Evolutionary conservation across 1,284 basidiomycete genomes (phyloP).

Genomic region (Xanthoconium separans): DNA sequence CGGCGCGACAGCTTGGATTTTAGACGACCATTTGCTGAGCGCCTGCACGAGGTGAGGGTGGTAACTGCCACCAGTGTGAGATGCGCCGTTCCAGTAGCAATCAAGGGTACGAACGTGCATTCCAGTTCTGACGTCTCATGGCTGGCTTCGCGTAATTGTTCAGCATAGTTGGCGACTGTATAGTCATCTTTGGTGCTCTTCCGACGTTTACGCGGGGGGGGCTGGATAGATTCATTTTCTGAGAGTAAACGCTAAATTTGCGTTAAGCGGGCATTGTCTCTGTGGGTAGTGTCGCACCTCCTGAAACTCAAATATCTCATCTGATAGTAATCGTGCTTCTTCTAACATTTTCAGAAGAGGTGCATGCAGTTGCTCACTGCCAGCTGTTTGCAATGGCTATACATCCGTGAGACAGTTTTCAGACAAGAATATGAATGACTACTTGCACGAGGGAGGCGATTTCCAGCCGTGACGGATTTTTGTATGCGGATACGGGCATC

Average conservation of each 20-base stretch:
- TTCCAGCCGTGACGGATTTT: slow-evolving; percentile 68
- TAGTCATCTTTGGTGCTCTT: slow-evolving; percentile 32
- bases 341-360: slow-evolving; percentile 51
- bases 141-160: slow-evolving; percentile 46
- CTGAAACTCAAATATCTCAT: slow-evolving; percentile 69
- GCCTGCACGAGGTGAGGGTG: slow-evolving; percentile 74
- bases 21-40: slow-evolving; percentile 88
- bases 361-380: slow-evolving; percentile 36
- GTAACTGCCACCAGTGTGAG: slow-evolving; percentile 40
- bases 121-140: slow-evolving; percentile 51
- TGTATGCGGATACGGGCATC: slow-evolving; percentile 89
- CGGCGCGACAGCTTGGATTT: slow-evolving; percentile 87
- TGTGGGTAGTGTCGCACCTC: slow-evolving; percentile 41
- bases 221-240: slow-evolving; percentile 46
- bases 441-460: slow-evolving; percentile 58
- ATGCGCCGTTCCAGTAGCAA: slow-evolving; percentile 1
- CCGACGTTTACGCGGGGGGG: slow-evolving; percentile 61
- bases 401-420: slow-evolving; percentile 20
- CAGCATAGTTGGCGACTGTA: slow-evolving; percentile 7
- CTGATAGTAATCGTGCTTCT: slow-evolving; percentile 58
- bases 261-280: slow-evolving; percentile 15
- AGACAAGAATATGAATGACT: slow-evolving; percentile 13
- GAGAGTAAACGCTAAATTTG: slow-evolving; percentile 43
- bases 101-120: slow-evolving; percentile 44
- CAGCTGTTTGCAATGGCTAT: slow-evolving; percentile 20